Evolutionary conservation across 2,329 filamentous ascomycete species (phyloP).

Genomic region (Blumeria hordei): DNA sequence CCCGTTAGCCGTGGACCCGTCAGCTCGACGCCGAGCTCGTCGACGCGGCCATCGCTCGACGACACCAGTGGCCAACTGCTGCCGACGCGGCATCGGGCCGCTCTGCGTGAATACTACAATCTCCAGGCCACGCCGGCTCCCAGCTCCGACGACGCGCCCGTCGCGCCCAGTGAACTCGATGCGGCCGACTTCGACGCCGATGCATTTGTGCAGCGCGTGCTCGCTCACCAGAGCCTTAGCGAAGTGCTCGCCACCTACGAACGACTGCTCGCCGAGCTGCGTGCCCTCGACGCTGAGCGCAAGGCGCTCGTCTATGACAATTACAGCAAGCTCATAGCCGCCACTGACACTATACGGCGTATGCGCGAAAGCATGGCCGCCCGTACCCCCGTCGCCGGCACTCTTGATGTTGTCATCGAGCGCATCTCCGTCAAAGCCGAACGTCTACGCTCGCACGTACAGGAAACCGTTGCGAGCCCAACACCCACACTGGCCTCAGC

Average conservation of each 20-base stretch:
- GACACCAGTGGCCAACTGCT: slow-evolving; percentile 1
- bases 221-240: slow-evolving; percentile 38
- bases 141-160: slow-evolving; percentile 8
- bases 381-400: background rate
- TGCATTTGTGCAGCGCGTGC: slow-evolving; percentile 36
- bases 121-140: slow-evolving; percentile 18
- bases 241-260: slow-evolving; percentile 49
- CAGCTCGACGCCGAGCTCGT: slow-evolving; percentile 39
- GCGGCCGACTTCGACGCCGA: slow-evolving; percentile 44
- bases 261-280: slow-evolving; percentile 52
- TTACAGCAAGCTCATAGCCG: slow-evolving; percentile 89
- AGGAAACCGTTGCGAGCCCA: slow-evolving; percentile 48
- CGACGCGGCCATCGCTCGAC: slow-evolving; percentile 45
- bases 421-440: slow-evolving; percentile 1
- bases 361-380: slow-evolving; percentile 54
- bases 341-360: slow-evolving; percentile 83
- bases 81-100: slow-evolving; percentile 40
- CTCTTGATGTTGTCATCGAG: background rate
- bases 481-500: slow-evolving; percentile 5
- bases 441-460: slow-evolving; percentile 30
- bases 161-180: slow-evolving; percentile 39
- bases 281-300: slow-evolving; percentile 80
- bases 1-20: slow-evolving; percentile 30
- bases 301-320: slow-evolving; percentile 97
- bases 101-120: slow-evolving; percentile 87